Percentiles rank a stretch among this genome's conserved stretches.
Evolutionary conservation across 2,329 filamentous ascomycete species (phyloP).

Genomic region (Balansia obtecta): DNA sequence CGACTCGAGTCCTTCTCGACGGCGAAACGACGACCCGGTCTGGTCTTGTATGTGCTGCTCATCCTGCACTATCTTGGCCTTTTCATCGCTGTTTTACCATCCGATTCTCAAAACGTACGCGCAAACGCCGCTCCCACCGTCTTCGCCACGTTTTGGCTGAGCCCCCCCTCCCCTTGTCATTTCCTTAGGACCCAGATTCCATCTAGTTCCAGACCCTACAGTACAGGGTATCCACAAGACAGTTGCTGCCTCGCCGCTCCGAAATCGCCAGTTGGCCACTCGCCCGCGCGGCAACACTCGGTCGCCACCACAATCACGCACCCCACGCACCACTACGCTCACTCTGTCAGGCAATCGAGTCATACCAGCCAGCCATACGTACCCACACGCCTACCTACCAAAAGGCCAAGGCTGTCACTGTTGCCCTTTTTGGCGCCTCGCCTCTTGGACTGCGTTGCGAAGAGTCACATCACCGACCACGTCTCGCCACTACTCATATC

Average conservation of each 20-base stretch:
- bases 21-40: background rate
- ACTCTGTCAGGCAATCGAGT: slow-evolving; percentile 4
- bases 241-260: slow-evolving; percentile 19
- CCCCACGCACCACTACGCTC: background rate
- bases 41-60: background rate
- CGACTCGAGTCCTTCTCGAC: slow-evolving; percentile 1
- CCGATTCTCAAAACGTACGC: background rate
- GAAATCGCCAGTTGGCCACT: slow-evolving; percentile 26
- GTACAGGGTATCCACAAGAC: background rate
- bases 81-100: background rate
- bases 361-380: slow-evolving; percentile 5
- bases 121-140: background rate
- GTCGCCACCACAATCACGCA: slow-evolving; percentile 16
- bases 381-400: background rate
- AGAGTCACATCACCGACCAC: slow-evolving; percentile 20
- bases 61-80: background rate
- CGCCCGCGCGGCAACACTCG: slow-evolving; percentile 19
- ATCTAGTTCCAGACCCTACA: slow-evolving; percentile 8
- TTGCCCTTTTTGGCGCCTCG: slow-evolving; percentile 15
- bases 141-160: slow-evolving; percentile 7
- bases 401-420: slow-evolving; percentile 3
- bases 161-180: background rate
- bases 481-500: slow-evolving; percentile 7
- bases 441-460: slow-evolving; percentile 21
- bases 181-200: slow-evolving; percentile 8